These are phyloP conservation scores for Clonostachys byssicola DNA, from an alignment of 2,329 filamentous ascomycete genomes.

Conservation along the genomic window DNA sequence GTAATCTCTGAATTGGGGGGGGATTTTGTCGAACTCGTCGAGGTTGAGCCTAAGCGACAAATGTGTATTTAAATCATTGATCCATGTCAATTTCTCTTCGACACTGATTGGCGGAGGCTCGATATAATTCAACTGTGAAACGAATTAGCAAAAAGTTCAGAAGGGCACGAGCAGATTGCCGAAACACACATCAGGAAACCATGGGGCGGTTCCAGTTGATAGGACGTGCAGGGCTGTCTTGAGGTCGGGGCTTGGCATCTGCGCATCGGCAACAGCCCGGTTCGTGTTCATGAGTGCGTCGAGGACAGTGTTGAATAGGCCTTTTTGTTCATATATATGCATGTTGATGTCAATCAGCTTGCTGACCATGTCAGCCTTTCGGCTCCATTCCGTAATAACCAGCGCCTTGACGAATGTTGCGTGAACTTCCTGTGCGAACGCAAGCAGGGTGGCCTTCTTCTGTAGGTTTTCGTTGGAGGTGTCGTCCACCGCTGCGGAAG, in stretches of 20 bases:
- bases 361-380: slow-evolving; percentile 73
- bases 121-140: slow-evolving; percentile 66
- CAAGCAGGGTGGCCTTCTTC: slow-evolving; percentile 73
- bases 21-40: slow-evolving; percentile 73
- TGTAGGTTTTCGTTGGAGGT: slow-evolving; percentile 60
- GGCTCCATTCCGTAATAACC: slow-evolving; percentile 87
- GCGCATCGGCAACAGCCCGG: slow-evolving; percentile 64
- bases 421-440: slow-evolving; percentile 76
- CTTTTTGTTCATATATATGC: slow-evolving; percentile 63
- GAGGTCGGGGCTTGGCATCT: slow-evolving; percentile 85
- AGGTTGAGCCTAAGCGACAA: slow-evolving; percentile 81
- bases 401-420: slow-evolving; percentile 90
- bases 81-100: slow-evolving; percentile 67
- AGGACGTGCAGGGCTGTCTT: slow-evolving; percentile 84
- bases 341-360: slow-evolving; percentile 83
- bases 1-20: slow-evolving; percentile 73
- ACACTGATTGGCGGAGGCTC: slow-evolving; percentile 66
- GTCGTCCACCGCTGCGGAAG: slow-evolving; percentile 40
- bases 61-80: slow-evolving; percentile 79
- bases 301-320: slow-evolving; percentile 56
- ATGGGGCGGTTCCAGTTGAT: slow-evolving; percentile 70
- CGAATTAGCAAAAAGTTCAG: background rate
- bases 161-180: background rate
- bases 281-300: slow-evolving; percentile 69
- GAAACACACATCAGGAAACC: slow-evolving; percentile 70